Evolutionary conservation across 768 basidiomycete species (phyloP), one percentile per base, ranked within the genome.

Genomic region (Glaciozyma antarctica): DNA sequence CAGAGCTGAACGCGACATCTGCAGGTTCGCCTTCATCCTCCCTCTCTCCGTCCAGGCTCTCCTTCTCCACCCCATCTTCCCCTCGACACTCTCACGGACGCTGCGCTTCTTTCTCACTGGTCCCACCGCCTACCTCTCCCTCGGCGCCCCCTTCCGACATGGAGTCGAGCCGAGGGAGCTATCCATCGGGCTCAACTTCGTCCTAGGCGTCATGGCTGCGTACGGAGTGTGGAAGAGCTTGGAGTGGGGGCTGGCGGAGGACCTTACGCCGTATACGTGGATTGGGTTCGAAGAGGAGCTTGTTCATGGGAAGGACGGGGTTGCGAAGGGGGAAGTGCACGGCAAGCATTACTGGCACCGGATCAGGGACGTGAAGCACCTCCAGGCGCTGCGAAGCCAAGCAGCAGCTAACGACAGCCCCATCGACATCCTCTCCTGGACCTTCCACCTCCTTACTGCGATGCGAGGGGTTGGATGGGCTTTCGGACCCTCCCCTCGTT

Each of bases 381-480:
- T 68, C 16, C 21, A 32, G 5, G 30, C 44, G 7, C 34, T 68
- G 22, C 32, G 67, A 3, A 9, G 5, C 6, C 17, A 32, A 22
- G 60, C 60, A n/a, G 67, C 63, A 3, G n/a, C 22, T 12, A 34
- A n/a, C 2, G 67, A 68, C 15, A 47, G 48, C 9, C 57, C 54
- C 1, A 21, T 61, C 34, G 32, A 49, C 1, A 26, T 64, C 60
- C 45, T 68, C n/a, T 58, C 52, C 10, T 59, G 63, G 28, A 62
- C 63, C 0, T 9, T 62, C 5, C 67, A 68, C 47, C 61, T 68
- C 57, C 44, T 64, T 51, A 30, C 58, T 57, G 45, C 67, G 28
- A 68, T 64, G 67, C 63, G 67, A 5, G 67, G 67, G 7, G 52
- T 58, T 7, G 67, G 67, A 3, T 68, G 64, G 63, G 60, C 58